These are phyloP conservation scores for Colletotrichum chrysophilum DNA, from an alignment of 2,329 filamentous ascomycete species.

Conservation along the genomic window DNA sequence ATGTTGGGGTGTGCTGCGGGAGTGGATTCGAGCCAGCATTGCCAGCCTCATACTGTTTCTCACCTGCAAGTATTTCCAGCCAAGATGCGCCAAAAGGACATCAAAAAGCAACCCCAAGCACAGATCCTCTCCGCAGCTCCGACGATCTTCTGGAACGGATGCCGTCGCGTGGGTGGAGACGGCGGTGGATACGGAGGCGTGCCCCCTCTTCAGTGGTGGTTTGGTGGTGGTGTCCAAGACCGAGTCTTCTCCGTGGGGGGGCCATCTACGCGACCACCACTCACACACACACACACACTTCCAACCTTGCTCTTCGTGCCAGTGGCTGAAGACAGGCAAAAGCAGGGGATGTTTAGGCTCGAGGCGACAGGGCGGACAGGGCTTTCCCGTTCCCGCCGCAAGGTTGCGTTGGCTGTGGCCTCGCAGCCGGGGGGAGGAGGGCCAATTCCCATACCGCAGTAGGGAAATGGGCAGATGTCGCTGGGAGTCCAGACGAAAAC, in stretches of 20 bases:
- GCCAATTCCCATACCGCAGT: neutral
- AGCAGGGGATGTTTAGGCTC: neutral
- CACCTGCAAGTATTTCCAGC: neutral
- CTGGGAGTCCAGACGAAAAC: constrained; percentile 18
- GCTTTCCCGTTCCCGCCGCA: neutral
- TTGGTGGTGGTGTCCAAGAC: neutral
- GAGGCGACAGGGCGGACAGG: neutral
- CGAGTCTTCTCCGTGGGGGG: neutral
- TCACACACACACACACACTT: neutral
- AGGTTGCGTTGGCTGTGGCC: neutral
- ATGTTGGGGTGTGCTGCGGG: neutral
- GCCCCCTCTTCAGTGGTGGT: neutral
- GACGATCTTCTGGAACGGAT: neutral
- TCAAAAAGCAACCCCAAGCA: neutral
- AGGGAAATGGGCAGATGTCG: constrained; percentile 1
- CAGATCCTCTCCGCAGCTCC: neutral
- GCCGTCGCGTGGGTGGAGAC: neutral
- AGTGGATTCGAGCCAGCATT: neutral
- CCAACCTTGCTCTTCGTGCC: neutral
- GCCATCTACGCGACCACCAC: neutral
- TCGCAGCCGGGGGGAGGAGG: neutral
- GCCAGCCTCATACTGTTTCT: neutral
- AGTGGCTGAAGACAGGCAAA: neutral
- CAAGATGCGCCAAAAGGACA: neutral
- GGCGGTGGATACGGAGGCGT: neutral